Conservation (phyloP, 331 rosid genomes). For the Pyracantha coccinea region DNA sequence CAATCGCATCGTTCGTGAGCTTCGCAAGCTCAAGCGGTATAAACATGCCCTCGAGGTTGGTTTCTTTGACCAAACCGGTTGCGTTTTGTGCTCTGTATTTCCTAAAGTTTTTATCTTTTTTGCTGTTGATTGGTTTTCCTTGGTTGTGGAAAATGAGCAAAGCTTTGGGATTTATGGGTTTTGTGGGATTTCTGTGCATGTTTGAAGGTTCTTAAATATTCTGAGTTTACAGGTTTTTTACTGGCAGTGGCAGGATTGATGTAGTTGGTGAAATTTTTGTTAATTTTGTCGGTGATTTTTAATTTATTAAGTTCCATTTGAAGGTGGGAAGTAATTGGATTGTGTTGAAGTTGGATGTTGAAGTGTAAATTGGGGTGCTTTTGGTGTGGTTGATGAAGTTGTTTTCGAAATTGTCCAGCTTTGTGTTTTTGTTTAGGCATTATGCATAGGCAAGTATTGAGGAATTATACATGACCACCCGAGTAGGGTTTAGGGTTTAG, state of each 20-base stretch:
- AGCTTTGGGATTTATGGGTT: background rate
- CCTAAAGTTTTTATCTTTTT: background rate
- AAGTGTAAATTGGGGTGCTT: background rate
- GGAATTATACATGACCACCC: background rate
- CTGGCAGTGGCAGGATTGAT: background rate
- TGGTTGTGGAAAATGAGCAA: background rate
- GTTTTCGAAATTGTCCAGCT: background rate
- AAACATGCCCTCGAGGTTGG: slow-evolving; percentile 88
- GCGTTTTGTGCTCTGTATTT: background rate
- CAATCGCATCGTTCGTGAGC: slow-evolving; percentile 81
- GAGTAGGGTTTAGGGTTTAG: no score
- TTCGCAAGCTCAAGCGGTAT: slow-evolving; percentile 64
- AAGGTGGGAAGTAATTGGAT: background rate
- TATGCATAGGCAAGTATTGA: background rate
- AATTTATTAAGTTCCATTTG: background rate
- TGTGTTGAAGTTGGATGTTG: background rate
- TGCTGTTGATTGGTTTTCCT: background rate
- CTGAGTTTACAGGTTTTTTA: background rate
- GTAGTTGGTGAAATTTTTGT: background rate
- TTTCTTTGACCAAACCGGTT: background rate
- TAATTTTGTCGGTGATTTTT: background rate
- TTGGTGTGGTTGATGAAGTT: background rate
- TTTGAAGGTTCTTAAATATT: background rate
- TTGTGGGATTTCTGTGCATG: background rate
- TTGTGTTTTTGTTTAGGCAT: background rate